Evolutionary conservation across 129 eudicot species (phyloP).

Genomic region (Centrapalus pauciflorus): DNA sequence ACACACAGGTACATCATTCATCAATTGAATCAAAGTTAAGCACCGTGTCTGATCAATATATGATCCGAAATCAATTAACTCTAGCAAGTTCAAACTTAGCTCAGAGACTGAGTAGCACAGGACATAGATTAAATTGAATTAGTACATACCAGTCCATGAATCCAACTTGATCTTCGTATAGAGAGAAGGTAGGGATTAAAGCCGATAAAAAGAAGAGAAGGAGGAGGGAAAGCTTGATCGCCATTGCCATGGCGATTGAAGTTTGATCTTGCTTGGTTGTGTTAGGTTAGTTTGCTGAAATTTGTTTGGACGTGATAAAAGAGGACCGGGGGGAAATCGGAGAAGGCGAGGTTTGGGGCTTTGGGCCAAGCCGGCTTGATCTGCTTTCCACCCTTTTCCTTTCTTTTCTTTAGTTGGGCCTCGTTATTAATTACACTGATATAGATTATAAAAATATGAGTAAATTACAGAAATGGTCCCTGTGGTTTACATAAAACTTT

Average conservation of each 20-base stretch:
- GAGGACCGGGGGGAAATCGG: conserved; percentile 23
- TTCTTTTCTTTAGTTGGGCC: neutral
- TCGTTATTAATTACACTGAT: no score
- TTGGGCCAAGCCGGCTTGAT: conserved; percentile 15
- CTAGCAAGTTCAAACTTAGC: neutral
- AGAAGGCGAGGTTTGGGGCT: conserved; percentile 23
- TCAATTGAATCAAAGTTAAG: neutral
- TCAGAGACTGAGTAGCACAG: neutral
- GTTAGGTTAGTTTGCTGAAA: neutral
- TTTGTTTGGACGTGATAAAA: no score
- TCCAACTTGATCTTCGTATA: conserved; percentile 96
- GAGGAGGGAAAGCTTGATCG: conserved; percentile 62
- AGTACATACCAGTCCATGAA: conserved; percentile 73
- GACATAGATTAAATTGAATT: neutral
- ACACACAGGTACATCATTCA: neutral
- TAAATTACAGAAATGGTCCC: no score
- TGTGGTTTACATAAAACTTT: no score
- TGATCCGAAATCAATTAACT: neutral
- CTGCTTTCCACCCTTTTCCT: neutral
- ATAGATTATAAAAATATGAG: no score
- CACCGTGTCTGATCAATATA: neutral
- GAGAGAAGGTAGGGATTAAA: conserved; percentile 33
- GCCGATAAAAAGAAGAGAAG: conserved; percentile 35
- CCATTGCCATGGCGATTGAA: conserved; percentile 57
- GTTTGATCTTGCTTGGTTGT: neutral